Evolutionary conservation across 1,139 yeast species (phyloP).

Genomic region (Yamadazyma jaroonii): DNA sequence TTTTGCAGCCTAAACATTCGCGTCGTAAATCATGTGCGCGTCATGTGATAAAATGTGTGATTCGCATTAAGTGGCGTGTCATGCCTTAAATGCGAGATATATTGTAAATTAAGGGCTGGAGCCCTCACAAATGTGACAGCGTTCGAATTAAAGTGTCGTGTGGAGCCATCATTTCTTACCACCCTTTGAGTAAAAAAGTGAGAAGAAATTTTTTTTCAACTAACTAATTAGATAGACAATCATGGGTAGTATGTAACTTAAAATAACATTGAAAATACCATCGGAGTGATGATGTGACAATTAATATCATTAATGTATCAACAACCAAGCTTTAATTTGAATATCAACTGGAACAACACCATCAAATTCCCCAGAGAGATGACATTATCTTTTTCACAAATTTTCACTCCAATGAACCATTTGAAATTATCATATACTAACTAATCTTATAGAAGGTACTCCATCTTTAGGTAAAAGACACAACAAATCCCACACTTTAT

Average conservation of each 20-base stretch:
- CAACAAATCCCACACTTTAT: constrained; percentile 99
- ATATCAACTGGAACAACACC: not conserved
- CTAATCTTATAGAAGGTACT: constrained; percentile 81
- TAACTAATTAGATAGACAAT: constrained; percentile 28
- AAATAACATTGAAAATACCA: no score
- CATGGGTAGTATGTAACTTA: constrained; percentile 64
- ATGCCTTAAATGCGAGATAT: no score
- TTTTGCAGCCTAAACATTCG: constrained; percentile 8
- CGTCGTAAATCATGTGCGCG: not conserved
- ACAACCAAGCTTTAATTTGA: no score
- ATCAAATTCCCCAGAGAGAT: not conserved
- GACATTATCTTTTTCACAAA: no score
- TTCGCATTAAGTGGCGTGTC: no score
- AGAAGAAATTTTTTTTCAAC: constrained; percentile 8
- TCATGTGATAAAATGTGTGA: no score
- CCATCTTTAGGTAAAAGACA: constrained; percentile 99
- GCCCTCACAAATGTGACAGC: constrained; percentile 6
- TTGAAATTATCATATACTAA: constrained; percentile 11
- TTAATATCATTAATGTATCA: no score
- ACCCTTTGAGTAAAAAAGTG: not conserved
- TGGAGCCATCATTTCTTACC: no score
- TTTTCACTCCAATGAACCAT: no score
- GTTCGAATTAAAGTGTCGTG: not conserved
- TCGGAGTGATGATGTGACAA: no score
- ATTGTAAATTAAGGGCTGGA: constrained; percentile 5